Evolutionary conservation across 2,329 filamentous ascomycete genomes (phyloP).

Genomic region (Hypoxylon sp.): DNA sequence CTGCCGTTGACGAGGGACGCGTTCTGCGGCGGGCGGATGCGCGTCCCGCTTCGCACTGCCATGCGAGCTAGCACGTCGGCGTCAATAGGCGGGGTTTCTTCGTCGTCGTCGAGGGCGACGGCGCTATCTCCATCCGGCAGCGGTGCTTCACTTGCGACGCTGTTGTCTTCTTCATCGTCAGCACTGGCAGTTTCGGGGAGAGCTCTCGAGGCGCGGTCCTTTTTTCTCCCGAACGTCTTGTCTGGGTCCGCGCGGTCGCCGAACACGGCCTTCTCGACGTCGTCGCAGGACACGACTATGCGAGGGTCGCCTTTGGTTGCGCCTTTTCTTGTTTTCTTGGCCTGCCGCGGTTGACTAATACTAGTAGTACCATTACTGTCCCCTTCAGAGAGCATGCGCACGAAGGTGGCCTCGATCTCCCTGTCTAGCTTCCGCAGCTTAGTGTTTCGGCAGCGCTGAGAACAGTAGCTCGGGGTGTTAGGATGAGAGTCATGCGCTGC

Average conservation of each 20-base stretch:
- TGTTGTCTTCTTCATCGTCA: conserved; percentile 63
- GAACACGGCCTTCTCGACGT: conserved; percentile 67
- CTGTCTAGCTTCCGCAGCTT: conserved; percentile 67
- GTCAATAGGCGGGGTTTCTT: conserved; percentile 26
- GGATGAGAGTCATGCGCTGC: conserved; percentile 38
- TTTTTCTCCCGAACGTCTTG: conserved; percentile 61
- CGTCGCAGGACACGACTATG: conserved; percentile 64
- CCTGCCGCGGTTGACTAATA: background rate
- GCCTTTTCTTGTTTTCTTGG: conserved; percentile 46
- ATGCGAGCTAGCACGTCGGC: conserved; percentile 51
- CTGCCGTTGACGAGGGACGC: conserved; percentile 69
- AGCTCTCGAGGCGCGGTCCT: conserved; percentile 61
- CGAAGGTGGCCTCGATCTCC: conserved; percentile 67
- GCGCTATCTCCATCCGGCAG: conserved; percentile 9
- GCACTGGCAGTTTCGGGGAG: conserved; percentile 58
- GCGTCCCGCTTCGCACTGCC: conserved; percentile 57
- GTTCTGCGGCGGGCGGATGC: conserved; percentile 56
- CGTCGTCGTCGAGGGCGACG: conserved; percentile 24
- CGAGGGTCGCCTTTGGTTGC: conserved; percentile 66
- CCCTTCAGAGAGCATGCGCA: conserved; percentile 52
- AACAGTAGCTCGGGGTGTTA: conserved; percentile 69
- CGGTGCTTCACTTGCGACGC: conserved; percentile 52
- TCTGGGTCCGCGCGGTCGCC: conserved; percentile 61
- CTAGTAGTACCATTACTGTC: background rate
- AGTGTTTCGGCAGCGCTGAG: conserved; percentile 65